Evolutionary conservation across 768 basidiomycete species (phyloP).

Genomic region (Tulasnella sp.): DNA sequence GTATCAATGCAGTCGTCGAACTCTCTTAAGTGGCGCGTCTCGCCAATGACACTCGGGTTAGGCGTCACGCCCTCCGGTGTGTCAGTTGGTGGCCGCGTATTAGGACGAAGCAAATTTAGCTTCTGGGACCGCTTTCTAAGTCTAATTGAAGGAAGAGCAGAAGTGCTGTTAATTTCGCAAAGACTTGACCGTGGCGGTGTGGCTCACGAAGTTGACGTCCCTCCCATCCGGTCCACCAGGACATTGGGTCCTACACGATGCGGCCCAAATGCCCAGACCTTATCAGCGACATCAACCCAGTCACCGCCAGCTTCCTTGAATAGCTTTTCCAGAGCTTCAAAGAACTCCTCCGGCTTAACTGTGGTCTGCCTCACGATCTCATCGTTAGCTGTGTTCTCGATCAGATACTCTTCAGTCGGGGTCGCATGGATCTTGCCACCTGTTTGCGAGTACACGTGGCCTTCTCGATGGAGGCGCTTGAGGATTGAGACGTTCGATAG

Average conservation of each 20-base stretch:
- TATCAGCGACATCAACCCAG: slow-evolving; percentile 63
- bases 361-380: slow-evolving; percentile 52
- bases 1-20: slow-evolving; percentile 81
- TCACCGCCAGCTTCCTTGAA: slow-evolving; percentile 61
- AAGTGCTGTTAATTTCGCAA: no score
- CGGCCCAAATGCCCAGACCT: slow-evolving; percentile 88
- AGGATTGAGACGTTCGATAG: slow-evolving; percentile 57
- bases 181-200: neutral
- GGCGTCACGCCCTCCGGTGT: slow-evolving; percentile 8
- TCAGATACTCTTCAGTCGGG: slow-evolving; percentile 22
- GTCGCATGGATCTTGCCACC: slow-evolving; percentile 17
- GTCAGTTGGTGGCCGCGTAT: neutral
- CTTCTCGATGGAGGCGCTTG: slow-evolving; percentile 39
- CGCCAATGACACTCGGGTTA: slow-evolving; percentile 1
- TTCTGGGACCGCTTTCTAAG: slow-evolving; percentile 18
- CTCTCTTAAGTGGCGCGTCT: slow-evolving; percentile 29
- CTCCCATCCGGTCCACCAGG: slow-evolving; percentile 52
- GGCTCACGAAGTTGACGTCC: slow-evolving; percentile 25
- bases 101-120: neutral
- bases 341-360: slow-evolving; percentile 67
- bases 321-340: slow-evolving; percentile 53
- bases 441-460: slow-evolving; percentile 13
- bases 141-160: slow-evolving; percentile 16
- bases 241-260: slow-evolving; percentile 78
- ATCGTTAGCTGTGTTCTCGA: slow-evolving; percentile 26